Conservation (phyloP, 208 protist species). For the Leishmania amazonensis region DNA sequence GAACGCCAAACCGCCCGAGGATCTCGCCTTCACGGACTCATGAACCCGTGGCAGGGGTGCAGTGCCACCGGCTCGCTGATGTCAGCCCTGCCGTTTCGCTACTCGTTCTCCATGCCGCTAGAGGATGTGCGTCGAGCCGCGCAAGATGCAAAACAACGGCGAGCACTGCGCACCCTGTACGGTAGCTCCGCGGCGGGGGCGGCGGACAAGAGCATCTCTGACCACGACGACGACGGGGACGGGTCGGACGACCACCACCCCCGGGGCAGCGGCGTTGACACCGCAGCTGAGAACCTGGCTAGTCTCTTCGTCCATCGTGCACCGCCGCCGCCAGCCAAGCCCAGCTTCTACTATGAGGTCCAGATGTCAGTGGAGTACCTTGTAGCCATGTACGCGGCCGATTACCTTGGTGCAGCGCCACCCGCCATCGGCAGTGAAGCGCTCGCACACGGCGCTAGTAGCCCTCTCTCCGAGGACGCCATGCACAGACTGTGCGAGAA, state of each 20-base stretch:
- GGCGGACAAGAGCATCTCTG: background rate
- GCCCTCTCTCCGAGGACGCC: conserved; percentile 2
- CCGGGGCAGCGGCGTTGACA: background rate
- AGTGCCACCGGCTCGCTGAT: background rate
- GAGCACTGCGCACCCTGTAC: conserved; percentile 19
- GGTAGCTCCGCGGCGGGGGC: background rate
- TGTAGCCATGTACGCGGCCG: conserved; percentile 31
- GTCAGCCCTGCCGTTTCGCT: conserved; percentile 11
- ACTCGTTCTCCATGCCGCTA: conserved; percentile 12
- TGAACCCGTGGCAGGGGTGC: conserved; percentile 17
- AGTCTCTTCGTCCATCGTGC: background rate
- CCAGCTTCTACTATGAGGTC: conserved; percentile 71
- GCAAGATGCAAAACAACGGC: conserved; percentile 26
- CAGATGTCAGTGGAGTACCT: conserved; percentile 73
- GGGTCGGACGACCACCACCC: background rate
- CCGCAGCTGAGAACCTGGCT: background rate
- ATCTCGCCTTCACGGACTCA: background rate
- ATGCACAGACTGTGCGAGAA: conserved; percentile 13
- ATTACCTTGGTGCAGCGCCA: background rate
- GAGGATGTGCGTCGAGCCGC: conserved; percentile 22
- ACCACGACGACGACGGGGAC: background rate
- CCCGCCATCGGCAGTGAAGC: background rate
- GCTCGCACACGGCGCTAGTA: background rate
- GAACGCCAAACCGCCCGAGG: background rate
- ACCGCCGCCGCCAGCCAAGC: background rate